Percentiles rank a stretch among this genome's conserved stretches.
phyloP scores from a whole-genome alignment of 805 yeast genomes.

The Candida qinlingensis region DNA sequence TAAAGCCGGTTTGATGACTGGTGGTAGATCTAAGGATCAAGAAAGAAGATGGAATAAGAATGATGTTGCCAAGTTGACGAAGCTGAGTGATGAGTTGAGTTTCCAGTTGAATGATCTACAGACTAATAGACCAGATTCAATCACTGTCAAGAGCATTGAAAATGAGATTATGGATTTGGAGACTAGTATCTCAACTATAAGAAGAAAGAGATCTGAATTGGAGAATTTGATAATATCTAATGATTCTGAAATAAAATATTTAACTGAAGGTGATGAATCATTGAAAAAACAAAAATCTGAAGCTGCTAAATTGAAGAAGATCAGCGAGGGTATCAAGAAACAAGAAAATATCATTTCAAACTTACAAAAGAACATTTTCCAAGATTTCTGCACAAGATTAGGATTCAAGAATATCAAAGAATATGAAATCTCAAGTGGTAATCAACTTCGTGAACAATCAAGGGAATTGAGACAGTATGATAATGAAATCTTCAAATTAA shows the following conservation, averaged over 20 bases:
- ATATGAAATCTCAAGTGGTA: conserved; percentile 67
- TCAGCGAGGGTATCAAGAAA: conserved; percentile 22
- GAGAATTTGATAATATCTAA: conserved; percentile 42
- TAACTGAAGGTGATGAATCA: conserved; percentile 30
- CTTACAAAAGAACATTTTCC: conserved; percentile 43
- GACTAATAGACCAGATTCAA: conserved; percentile 44
- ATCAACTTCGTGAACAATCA: conserved; percentile 46
- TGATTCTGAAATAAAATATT: conserved; percentile 47
- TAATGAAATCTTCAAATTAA: conserved; percentile 54
- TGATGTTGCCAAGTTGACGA: conserved; percentile 50
- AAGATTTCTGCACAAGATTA: conserved; percentile 47
- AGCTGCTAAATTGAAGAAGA: conserved; percentile 19
- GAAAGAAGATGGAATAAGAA: conserved; percentile 71
- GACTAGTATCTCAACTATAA: conserved; percentile 37
- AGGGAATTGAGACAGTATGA: conserved; percentile 57
- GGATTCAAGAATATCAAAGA: conserved; percentile 55
- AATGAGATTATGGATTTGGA: conserved; percentile 50
- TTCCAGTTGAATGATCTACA: conserved; percentile 38
- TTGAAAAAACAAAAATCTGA: conserved; percentile 23
- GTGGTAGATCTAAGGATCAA: conserved; percentile 58
- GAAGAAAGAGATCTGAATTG: conserved; percentile 39
- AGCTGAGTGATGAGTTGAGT: conserved; percentile 45
- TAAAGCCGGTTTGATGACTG: conserved; percentile 87
- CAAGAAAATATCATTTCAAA: conserved; percentile 26
- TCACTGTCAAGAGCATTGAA: conserved; percentile 49